Evolutionary conservation across 768 basidiomycete genomes (phyloP).

Genomic region (Lentinula boryana): DNA sequence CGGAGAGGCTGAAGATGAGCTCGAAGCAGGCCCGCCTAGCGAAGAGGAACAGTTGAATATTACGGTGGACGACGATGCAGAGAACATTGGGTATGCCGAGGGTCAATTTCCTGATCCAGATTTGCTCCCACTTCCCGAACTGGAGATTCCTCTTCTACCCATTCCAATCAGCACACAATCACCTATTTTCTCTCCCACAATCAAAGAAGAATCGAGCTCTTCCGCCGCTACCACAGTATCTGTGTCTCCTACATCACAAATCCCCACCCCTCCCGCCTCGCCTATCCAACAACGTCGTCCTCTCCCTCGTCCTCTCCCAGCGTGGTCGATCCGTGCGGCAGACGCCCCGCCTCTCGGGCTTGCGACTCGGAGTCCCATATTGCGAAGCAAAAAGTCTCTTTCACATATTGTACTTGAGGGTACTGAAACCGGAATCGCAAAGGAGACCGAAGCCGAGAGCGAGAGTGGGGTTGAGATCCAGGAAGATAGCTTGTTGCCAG

Average conservation of each 20-base stretch:
- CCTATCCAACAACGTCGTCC: slow-evolving; percentile 17
- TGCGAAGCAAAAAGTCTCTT: not conserved
- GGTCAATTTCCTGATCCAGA: slow-evolving; percentile 34
- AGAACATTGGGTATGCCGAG: not conserved
- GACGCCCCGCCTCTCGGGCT: slow-evolving; percentile 37
- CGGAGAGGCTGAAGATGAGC: not conserved
- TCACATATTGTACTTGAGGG: not conserved
- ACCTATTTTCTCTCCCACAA: slow-evolving; percentile 12
- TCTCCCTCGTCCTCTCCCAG: slow-evolving; percentile 12
- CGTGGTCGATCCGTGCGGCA: slow-evolving; percentile 37
- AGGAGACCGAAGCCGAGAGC: not conserved
- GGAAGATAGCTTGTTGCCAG: not conserved
- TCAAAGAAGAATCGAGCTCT: slow-evolving; percentile 9
- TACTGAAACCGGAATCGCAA: not conserved
- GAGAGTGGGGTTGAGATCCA: not conserved
- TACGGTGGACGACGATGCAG: not conserved
- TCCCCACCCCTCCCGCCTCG: slow-evolving; percentile 39
- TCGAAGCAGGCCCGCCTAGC: no score
- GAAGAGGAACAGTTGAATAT: not conserved
- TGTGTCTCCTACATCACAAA: slow-evolving; percentile 22
- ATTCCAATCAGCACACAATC: slow-evolving; percentile 11
- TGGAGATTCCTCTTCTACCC: slow-evolving; percentile 1
- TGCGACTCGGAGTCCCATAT: slow-evolving; percentile 3
- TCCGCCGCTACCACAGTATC: slow-evolving; percentile 14
- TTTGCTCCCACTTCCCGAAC: slow-evolving; percentile 31